These are phyloP conservation scores for Tremella mesenterica DNA, from an alignment of 768 basidiomycete genomes.

Conservation along the genomic window DNA sequence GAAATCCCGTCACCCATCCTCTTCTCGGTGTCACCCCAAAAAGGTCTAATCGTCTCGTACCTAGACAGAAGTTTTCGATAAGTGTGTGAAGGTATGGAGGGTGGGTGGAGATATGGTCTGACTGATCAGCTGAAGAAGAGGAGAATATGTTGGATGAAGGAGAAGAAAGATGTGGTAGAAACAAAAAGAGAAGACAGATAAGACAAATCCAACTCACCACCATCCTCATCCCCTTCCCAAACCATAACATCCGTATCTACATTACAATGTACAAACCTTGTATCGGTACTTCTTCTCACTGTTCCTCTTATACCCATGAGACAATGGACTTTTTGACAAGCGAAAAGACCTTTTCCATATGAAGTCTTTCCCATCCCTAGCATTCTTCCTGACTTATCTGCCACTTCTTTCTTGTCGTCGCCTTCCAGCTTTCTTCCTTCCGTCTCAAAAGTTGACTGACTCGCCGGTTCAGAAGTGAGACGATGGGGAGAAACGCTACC, in stretches of 20 bases:
- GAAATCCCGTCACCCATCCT: conserved; percentile 57
- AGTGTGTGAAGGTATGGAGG: conserved; percentile 94
- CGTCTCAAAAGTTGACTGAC: neutral
- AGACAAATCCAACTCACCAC: too few relatives aligned
- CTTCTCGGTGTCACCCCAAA: conserved; percentile 63
- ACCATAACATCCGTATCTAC: conserved; percentile 54
- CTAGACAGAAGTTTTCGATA: conserved; percentile 96
- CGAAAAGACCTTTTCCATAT: conserved; percentile 50
- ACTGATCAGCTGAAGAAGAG: too few relatives aligned
- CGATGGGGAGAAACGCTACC: too few relatives aligned
- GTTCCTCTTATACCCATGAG: conserved; percentile 96
- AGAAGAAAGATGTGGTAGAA: too few relatives aligned
- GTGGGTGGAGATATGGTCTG: conserved; percentile 4
- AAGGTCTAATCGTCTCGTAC: conserved; percentile 78
- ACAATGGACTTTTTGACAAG: conserved; percentile 90
- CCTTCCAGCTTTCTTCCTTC: neutral
- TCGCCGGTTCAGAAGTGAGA: too few relatives aligned
- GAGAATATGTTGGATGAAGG: too few relatives aligned
- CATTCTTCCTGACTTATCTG: neutral
- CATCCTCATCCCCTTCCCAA: conserved; percentile 54
- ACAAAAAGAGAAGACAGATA: too few relatives aligned
- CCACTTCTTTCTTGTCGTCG: neutral
- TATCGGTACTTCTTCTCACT: conserved; percentile 85
- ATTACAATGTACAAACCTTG: conserved; percentile 97
- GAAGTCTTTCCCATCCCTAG: conserved; percentile 2